Conservation (phyloP, 257 asterid genomes). For the Misopates orontium region DNA sequence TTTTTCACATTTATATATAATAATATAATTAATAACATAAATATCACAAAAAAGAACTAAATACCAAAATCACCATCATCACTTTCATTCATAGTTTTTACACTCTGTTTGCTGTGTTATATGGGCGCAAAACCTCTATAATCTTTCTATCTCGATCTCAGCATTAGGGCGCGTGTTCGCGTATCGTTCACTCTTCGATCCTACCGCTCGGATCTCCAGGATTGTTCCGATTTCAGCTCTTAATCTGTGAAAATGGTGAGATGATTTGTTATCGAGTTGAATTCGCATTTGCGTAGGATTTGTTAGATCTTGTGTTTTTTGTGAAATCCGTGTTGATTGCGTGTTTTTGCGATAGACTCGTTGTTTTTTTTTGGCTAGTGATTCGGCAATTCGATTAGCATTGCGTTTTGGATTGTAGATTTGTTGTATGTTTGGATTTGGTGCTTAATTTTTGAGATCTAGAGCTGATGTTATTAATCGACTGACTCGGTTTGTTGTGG, state of each 20-base stretch:
- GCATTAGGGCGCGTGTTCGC: conserved; percentile 26
- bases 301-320: conserved; percentile 35
- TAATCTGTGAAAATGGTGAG: conserved; percentile 43
- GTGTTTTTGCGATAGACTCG: too few relatives aligned
- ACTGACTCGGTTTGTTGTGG: conserved; percentile 25
- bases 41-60: too few relatives aligned
- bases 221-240: conserved; percentile 27
- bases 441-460: conserved; percentile 34
- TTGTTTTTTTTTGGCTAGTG: conserved; percentile 12
- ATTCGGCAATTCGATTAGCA: conserved; percentile 25
- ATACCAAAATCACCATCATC: background rate
- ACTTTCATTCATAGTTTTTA: background rate
- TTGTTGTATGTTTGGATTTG: conserved; percentile 31
- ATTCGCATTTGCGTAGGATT: conserved; percentile 23
- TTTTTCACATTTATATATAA: background rate
- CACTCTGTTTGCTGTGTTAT: background rate
- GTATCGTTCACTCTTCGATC: conserved; percentile 27
- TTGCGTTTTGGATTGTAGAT: conserved; percentile 23
- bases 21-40: too few relatives aligned
- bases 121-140: background rate
- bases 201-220: conserved; percentile 35
- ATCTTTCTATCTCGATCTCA: conserved; percentile 28
- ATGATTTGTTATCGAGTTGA: conserved; percentile 24
- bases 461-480: conserved; percentile 26
- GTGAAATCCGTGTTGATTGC: conserved; percentile 14